phyloP scores from a whole-genome alignment of 2,329 filamentous ascomycete species.

The Epichloe hybrida region DNA sequence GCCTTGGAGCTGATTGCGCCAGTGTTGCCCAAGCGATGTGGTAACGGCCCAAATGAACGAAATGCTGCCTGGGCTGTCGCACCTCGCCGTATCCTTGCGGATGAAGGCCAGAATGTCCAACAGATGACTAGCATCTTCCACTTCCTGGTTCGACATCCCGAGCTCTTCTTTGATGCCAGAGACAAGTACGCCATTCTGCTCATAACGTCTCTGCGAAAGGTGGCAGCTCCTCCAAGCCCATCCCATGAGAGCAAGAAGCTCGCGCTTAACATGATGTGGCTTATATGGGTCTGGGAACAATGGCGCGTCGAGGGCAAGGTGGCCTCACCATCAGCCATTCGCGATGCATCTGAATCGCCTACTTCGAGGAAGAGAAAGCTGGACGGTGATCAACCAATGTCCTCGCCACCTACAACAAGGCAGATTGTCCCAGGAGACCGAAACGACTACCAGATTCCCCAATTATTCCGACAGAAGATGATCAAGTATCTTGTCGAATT shows the following conservation, averaged over 20 bases:
- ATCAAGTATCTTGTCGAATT: constrained; percentile 94
- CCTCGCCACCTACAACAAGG: constrained; percentile 39
- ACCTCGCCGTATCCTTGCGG: constrained; percentile 78
- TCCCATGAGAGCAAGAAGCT: constrained; percentile 88
- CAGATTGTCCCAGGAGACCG: constrained; percentile 31
- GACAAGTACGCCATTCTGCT: constrained; percentile 86
- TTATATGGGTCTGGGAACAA: constrained; percentile 91
- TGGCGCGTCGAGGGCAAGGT: constrained; percentile 54
- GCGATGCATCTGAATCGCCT: constrained; percentile 52
- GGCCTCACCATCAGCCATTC: constrained; percentile 12
- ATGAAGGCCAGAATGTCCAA: constrained; percentile 88
- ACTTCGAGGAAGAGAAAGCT: constrained; percentile 61
- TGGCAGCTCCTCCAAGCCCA: constrained; percentile 68
- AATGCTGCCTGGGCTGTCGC: constrained; percentile 82
- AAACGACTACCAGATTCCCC: constrained; percentile 54
- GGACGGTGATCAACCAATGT: constrained; percentile 45
- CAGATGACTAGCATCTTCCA: constrained; percentile 97
- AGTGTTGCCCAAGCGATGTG: constrained; percentile 75
- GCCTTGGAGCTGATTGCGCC: constrained; percentile 91
- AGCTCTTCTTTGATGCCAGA: constrained; percentile 86
- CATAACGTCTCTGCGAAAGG: constrained; percentile 77
- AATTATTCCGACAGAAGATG: constrained; percentile 59
- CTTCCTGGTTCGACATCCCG: constrained; percentile 83
- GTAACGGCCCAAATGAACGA: constrained; percentile 52
- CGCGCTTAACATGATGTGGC: constrained; percentile 75